Evolutionary conservation across 2,329 filamentous ascomycete genomes (phyloP), one percentile per base, ranked within the genome.

Genomic region (Fusarium veterinarium): DNA sequence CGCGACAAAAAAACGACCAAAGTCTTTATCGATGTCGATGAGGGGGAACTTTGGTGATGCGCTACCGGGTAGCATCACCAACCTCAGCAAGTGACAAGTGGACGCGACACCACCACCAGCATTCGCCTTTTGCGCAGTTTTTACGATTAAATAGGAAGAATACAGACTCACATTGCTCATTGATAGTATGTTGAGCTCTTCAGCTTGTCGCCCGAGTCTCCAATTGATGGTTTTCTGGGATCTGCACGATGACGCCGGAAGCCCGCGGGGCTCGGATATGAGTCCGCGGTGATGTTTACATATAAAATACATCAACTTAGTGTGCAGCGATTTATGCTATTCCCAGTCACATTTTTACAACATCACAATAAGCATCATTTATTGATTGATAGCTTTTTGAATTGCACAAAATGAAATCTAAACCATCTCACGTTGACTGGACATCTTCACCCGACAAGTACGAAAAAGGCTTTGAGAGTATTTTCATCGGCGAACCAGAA

Each of bases 151-250:
- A 45, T 12, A 20, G 5, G 2, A 8, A 6, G 6, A 0, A 0
- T 10, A 3, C 8, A 0, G 23, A 9, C 0, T 45, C 0, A 5
- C 0, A 0, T 14, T 6, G 4, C 4, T 14, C 0, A 28, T 20
- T 14, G 0, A 3, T 14, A 14, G 3, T 7, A 20, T 28, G 4
- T 5, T 3, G 19, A 16, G 25, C 44, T 16, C 1, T 30, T n/a
- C 3, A 16, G 3, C 0, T 8, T 16, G 6, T 46, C 14, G 16
- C 5, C 16, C 5, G 3, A 13, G 30, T 9, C 16, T 19, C 11
- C 11, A 6, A 12, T 4, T 30, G 0, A 8, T n/a, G 1, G 16
- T 17, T 13, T 33, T 11, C 12, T 2, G 17, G 33, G 3, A n/a
- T n/a, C 9, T 2, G 14, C 6, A 4, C 3, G 19, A n/a, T 28